Base-by-base conservation (phyloP, 2,329 filamentous ascomycete genomes). In the Aspergillus sp. region DNA sequence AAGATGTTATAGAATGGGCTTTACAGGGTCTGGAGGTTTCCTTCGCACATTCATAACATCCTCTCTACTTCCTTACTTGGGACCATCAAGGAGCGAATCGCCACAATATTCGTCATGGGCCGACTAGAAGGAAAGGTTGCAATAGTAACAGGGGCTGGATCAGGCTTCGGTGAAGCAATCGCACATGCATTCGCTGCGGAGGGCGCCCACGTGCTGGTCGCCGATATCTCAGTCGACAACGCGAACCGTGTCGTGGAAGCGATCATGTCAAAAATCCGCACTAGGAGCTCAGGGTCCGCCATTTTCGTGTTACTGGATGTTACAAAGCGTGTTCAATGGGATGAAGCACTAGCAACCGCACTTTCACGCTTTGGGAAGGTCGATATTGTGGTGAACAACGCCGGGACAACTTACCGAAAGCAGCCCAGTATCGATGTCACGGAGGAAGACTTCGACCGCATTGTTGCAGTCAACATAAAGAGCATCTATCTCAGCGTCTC, bases 91-190 rank as follows among this genome's bases (percentile, higher is more conserved):
- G 3, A 16, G 35, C 5, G 22, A 22, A 17, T n/a, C 14, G 1
- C 8, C 11, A 9, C 13, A 11, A n/a, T 36, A n/a, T 36, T 20
- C n/a, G 16, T 22, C 38, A 42, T 22, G 38, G 17, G 4, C 17
- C 49, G 49, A 2, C 42, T 50, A 26, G 11, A 16, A 6, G 33
- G 22, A 20, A 50, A 50, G 40, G 49, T 50, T 35, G 49, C 49
- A 13, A 35, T 55, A 10, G 41, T 56, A 3, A 56, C 54, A n/a
- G 52, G 52, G 3, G 52, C 35, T 13, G 49, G 26, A 4, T 62
- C 63, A 33, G 64, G 68, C 7, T 61, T 69, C 44, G 66, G 68
- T 10, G 60, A 59, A 54, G 65, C 61, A 44, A 69, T 70, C 16
- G 62, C 63, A 22, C 45, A 56, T 6, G 62, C 58, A 30, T 69